phyloP scores from a whole-genome alignment of 306 rosid species.

The Dalbergia oliveri region DNA sequence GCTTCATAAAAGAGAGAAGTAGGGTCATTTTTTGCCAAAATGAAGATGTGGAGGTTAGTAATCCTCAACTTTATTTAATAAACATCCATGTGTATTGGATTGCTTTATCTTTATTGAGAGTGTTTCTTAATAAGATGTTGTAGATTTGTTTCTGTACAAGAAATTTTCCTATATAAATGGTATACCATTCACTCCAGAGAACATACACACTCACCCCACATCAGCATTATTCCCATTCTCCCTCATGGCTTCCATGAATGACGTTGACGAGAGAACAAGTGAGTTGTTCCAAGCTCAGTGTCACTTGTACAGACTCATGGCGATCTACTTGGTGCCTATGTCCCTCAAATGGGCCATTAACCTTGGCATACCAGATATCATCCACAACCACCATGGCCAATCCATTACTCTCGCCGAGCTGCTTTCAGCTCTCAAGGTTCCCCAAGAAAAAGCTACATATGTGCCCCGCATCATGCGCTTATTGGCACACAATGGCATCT shows the following conservation, averaged over 20 bases:
- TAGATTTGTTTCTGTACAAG: too few relatives aligned
- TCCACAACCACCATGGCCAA: neutral
- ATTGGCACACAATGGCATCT: neutral
- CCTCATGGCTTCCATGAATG: neutral
- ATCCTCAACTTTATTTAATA: too few relatives aligned
- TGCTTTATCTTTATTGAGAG: too few relatives aligned
- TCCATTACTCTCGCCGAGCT: neutral
- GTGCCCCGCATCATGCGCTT: neutral
- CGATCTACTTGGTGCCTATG: neutral
- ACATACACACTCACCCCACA: neutral
- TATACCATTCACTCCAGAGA: too few relatives aligned
- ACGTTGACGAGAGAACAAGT: neutral
- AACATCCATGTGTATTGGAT: too few relatives aligned
- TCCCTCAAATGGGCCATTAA: neutral
- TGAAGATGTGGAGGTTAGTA: too few relatives aligned
- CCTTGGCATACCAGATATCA: neutral
- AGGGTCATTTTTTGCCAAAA: too few relatives aligned
- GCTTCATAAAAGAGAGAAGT: too few relatives aligned
- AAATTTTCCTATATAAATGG: too few relatives aligned
- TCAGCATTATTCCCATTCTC: too few relatives aligned
- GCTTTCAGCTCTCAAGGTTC: neutral
- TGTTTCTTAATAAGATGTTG: too few relatives aligned
- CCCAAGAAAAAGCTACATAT: neutral
- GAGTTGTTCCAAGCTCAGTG: neutral
- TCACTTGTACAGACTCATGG: neutral